phyloP scores from a whole-genome alignment of 78 protist species.

The Emiliania huxleyi region DNA sequence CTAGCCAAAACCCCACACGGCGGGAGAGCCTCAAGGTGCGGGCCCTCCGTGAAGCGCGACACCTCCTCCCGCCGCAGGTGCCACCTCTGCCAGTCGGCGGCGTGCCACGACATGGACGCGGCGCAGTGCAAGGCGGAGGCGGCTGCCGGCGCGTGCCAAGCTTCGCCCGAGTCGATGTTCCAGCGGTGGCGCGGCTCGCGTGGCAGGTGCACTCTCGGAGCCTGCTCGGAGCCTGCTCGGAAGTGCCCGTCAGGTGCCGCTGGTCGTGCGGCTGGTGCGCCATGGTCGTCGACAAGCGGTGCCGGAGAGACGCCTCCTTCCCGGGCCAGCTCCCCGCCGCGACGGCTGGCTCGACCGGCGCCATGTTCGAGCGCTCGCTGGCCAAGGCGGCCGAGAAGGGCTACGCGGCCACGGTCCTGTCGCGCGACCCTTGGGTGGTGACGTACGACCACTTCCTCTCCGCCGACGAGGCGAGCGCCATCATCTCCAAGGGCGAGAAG shows the following conservation, averaged over 20 bases:
- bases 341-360: background rate
- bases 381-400: background rate
- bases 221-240: too few relatives aligned
- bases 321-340: background rate
- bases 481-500: background rate
- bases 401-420: background rate
- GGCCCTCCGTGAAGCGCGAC: too few relatives aligned
- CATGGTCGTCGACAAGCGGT: background rate
- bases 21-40: too few relatives aligned
- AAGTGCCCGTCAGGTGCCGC: background rate
- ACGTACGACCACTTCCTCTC: background rate
- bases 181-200: too few relatives aligned
- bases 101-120: background rate
- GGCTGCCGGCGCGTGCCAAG: background rate
- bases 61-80: background rate
- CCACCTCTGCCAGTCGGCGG: background rate
- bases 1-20: too few relatives aligned
- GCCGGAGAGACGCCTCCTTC: background rate
- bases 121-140: background rate
- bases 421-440: background rate
- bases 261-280: background rate
- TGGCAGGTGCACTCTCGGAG: too few relatives aligned
- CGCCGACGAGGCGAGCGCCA: background rate
- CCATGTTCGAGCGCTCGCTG: background rate
- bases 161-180: background rate